Percentiles rank a stretch among this genome's conserved stretches.
Evolutionary conservation across 2,329 filamentous ascomycete species (phyloP).

Genomic region (Monosporascus ibericus): DNA sequence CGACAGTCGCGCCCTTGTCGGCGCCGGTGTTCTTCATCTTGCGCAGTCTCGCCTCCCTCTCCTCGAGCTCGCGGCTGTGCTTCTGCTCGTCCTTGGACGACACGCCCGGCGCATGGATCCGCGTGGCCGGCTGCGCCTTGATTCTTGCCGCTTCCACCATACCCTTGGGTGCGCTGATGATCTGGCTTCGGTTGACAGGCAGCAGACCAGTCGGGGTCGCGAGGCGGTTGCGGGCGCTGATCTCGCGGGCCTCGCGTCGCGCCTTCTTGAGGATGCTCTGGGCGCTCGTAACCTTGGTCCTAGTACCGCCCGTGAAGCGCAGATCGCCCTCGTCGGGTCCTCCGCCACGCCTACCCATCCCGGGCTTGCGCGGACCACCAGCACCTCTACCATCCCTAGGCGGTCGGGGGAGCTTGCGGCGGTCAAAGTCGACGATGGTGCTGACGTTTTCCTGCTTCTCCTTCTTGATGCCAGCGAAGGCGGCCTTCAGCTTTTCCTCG

Average conservation of each 20-base stretch:
- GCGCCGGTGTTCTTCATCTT: slow-evolving; percentile 23
- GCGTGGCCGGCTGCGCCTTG: slow-evolving; percentile 26
- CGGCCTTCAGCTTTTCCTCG: slow-evolving; percentile 49
- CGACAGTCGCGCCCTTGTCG: slow-evolving; percentile 26
- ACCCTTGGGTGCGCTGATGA: slow-evolving; percentile 43
- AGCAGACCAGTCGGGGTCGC: slow-evolving; percentile 32
- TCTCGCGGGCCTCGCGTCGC: slow-evolving; percentile 49
- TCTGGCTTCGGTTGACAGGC: slow-evolving; percentile 28
- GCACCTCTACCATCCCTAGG: slow-evolving; percentile 26
- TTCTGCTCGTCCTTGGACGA: slow-evolving; percentile 2
- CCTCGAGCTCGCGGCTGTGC: slow-evolving; percentile 22
- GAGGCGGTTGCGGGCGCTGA: slow-evolving; percentile 41
- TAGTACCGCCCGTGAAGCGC: slow-evolving; percentile 40
- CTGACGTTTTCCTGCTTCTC: slow-evolving; percentile 52
- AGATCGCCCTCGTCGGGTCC: slow-evolving; percentile 28
- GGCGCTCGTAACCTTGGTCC: slow-evolving; percentile 45
- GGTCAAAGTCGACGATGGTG: slow-evolving; percentile 44
- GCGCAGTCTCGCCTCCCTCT: slow-evolving; percentile 31
- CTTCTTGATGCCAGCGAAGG: slow-evolving; percentile 51
- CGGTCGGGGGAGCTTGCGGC: slow-evolving; percentile 37
- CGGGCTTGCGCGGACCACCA: slow-evolving; percentile 9
- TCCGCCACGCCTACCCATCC: slow-evolving; percentile 3
- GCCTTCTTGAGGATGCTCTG: slow-evolving; percentile 51
- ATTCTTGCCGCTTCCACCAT: slow-evolving; percentile 50
- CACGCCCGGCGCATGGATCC: slow-evolving; percentile 11